Percentiles rank a stretch among this genome's conserved stretches.
These are phyloP conservation scores for Mycena haematopus DNA, from an alignment of 768 basidiomycete genomes.

Conservation along the genomic window DNA sequence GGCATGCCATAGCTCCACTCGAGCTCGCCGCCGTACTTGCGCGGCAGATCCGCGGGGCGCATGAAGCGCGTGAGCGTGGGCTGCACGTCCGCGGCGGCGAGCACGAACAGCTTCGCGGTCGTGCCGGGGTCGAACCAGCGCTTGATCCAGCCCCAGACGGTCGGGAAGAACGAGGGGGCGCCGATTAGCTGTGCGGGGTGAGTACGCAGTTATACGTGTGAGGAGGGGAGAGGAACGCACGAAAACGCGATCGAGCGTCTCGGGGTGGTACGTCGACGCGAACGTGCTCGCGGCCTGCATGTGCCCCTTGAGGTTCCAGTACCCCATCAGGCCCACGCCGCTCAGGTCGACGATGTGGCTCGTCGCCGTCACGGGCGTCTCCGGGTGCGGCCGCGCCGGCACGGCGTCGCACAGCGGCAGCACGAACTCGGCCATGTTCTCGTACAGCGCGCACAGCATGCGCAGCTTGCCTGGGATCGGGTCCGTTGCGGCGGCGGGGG, in stretches of 20 bases:
- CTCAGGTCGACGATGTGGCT: slow-evolving; percentile 58
- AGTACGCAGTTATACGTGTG: too few relatives aligned
- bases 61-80: slow-evolving; percentile 47
- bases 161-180: slow-evolving; percentile 65
- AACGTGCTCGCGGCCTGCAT: slow-evolving; percentile 61
- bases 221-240: too few relatives aligned
- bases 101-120: slow-evolving; percentile 60
- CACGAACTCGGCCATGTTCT: slow-evolving; percentile 55
- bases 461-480: slow-evolving; percentile 22
- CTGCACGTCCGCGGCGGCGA: slow-evolving; percentile 48
- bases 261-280: slow-evolving; percentile 63
- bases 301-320: slow-evolving; percentile 57
- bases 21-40: slow-evolving; percentile 60
- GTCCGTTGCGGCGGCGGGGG: slow-evolving; percentile 9
- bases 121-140: slow-evolving; percentile 64
- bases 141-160: slow-evolving; percentile 67
- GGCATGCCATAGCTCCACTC: slow-evolving; percentile 59
- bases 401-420: slow-evolving; percentile 52
- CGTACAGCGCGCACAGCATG: slow-evolving; percentile 43
- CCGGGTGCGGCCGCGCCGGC: slow-evolving; percentile 41
- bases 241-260: slow-evolving; percentile 53
- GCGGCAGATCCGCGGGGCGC: slow-evolving; percentile 54
- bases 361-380: slow-evolving; percentile 48
- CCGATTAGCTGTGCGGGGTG: slow-evolving; percentile 47
- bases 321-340: slow-evolving; percentile 45